These are phyloP conservation scores for Diaporthe longicolla DNA, from an alignment of 2,329 filamentous ascomycete species.

Conservation along the genomic window DNA sequence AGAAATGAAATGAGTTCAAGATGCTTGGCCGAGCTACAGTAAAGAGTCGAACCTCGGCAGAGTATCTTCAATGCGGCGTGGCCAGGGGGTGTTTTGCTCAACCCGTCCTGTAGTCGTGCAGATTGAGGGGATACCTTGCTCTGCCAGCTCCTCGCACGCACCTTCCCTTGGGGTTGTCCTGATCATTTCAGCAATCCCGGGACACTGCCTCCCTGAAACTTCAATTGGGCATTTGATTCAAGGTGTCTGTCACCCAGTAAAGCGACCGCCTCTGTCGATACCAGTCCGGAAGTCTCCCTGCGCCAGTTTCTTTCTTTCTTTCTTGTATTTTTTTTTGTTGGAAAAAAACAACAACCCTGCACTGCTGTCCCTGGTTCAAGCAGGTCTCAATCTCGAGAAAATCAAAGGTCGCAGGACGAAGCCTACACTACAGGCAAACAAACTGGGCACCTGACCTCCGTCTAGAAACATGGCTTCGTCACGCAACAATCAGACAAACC, in stretches of 20 bases:
- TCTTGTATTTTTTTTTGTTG: too few relatives aligned
- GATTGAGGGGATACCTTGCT: neutral
- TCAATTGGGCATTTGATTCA: neutral
- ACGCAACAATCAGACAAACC: neutral
- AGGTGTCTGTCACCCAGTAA: neutral
- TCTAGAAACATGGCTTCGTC: conserved; percentile 24
- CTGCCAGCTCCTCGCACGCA: neutral
- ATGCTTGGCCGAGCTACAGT: neutral
- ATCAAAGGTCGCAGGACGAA: neutral
- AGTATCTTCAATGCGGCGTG: neutral
- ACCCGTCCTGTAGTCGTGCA: neutral
- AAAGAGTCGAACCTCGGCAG: neutral
- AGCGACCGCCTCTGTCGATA: neutral
- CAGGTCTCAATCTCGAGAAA: neutral
- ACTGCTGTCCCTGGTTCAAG: neutral
- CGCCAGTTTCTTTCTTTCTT: neutral
- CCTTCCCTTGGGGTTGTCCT: too few relatives aligned
- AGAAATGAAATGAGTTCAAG: neutral
- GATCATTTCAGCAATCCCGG: neutral
- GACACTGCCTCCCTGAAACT: neutral
- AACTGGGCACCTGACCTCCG: neutral
- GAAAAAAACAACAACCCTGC: too few relatives aligned
- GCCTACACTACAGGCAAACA: neutral
- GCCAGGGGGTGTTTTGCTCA: neutral
- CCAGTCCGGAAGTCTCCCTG: neutral